A percentile compares a stretch with the other conserved stretches of the same genome.
Conservation (phyloP, 2,329 filamentous ascomycete genomes). For the Chaetomiaceae sp. region DNA sequence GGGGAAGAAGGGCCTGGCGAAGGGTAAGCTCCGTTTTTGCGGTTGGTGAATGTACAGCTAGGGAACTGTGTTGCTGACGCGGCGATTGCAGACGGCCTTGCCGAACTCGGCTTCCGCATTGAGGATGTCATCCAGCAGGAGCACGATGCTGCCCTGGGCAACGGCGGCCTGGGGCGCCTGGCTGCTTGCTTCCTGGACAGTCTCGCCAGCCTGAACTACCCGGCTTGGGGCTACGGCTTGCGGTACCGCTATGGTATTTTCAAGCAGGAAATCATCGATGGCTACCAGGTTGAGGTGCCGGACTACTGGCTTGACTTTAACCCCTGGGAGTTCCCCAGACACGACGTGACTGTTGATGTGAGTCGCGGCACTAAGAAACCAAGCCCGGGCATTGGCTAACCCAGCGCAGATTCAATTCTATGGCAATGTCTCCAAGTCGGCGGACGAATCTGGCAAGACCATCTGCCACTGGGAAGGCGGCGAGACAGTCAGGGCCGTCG, state of each 20-base stretch:
- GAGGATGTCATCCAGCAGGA: conserved; percentile 94
- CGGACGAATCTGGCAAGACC: conserved; percentile 71
- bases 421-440: conserved; percentile 71
- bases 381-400: not conserved
- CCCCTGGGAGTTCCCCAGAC: conserved; percentile 95
- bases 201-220: conserved; percentile 87
- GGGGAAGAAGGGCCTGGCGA: conserved; percentile 78
- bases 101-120: conserved; percentile 90
- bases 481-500: conserved; percentile 85
- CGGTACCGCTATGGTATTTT: conserved; percentile 97
- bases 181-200: conserved; percentile 97
- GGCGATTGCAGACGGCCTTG: conserved; percentile 62
- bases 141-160: conserved; percentile 92
- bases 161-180: conserved; percentile 89
- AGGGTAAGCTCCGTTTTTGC: conserved; percentile 49
- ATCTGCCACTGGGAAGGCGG: conserved; percentile 82
- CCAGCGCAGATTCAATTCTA: conserved; percentile 79
- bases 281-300: conserved; percentile 95
- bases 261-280: conserved; percentile 98
- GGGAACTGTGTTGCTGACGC: conserved; percentile 1
- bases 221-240: conserved; percentile 95
- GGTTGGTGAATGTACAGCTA: no score
- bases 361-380: conserved; percentile 28
- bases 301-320: conserved; percentile 99
- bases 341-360: conserved; percentile 88